These are phyloP conservation scores for Magnaporthiopsis rhizophila DNA, from an alignment of 2,329 filamentous ascomycete species.

Conservation along the genomic window DNA sequence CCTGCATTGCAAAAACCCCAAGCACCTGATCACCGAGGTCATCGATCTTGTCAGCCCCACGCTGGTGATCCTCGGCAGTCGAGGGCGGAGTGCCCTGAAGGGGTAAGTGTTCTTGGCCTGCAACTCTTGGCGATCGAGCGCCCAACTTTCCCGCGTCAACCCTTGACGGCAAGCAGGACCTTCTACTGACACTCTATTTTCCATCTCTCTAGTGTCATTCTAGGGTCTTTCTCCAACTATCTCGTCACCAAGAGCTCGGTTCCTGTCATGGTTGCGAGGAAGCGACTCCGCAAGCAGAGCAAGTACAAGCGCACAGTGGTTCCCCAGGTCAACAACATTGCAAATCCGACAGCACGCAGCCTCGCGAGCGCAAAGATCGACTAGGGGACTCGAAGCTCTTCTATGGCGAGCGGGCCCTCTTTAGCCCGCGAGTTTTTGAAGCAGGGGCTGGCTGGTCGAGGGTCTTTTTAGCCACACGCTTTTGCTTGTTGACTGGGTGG, in stretches of 20 bases:
- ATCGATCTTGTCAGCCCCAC: constrained; percentile 91
- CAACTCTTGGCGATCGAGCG: not conserved
- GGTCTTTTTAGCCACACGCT: not conserved
- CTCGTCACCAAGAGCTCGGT: constrained; percentile 94
- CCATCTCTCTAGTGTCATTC: constrained; percentile 58
- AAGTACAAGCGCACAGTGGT: constrained; percentile 67
- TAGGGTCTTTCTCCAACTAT: constrained; percentile 96
- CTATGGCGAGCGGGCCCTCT: not conserved
- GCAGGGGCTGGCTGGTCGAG: not conserved
- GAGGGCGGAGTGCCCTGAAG: constrained; percentile 86
- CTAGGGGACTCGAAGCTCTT: constrained; percentile 28
- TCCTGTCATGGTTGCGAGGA: constrained; percentile 95
- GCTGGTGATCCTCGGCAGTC: constrained; percentile 83
- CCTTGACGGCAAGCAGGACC: not conserved
- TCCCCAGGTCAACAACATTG: constrained; percentile 74
- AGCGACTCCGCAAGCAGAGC: constrained; percentile 78
- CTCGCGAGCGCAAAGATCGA: constrained; percentile 71
- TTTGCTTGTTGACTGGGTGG: not conserved
- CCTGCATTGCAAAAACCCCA: constrained; percentile 95
- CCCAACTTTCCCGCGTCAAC: not conserved
- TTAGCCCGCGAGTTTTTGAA: not conserved
- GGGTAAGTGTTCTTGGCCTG: constrained; percentile 51
- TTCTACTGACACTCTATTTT: constrained; percentile 9
- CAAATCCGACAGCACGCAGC: constrained; percentile 56
- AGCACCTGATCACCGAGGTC: constrained; percentile 93